Conservation (phyloP, 2,329 filamentous ascomycete genomes). For the Fusarium verticillioides region DNA sequence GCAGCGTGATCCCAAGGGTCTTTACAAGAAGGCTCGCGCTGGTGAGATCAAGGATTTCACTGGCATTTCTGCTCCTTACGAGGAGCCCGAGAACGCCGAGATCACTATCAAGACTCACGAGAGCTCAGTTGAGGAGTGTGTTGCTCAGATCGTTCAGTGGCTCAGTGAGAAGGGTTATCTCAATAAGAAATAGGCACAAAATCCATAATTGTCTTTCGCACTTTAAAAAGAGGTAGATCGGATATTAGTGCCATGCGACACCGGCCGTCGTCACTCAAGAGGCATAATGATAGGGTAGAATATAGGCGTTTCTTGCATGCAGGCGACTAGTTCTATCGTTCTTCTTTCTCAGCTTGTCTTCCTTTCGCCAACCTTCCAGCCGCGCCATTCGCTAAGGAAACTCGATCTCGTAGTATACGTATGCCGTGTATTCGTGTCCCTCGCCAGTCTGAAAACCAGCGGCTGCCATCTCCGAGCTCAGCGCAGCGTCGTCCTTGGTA, state of each 20-base stretch:
- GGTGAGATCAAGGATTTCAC: conserved; percentile 98
- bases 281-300: conserved; percentile 42
- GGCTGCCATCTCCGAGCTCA: conserved; percentile 85
- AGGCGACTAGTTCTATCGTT: conserved; percentile 29
- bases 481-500: conserved; percentile 85
- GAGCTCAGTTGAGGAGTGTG: conserved; percentile 87
- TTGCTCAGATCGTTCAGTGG: conserved; percentile 84
- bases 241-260: conserved; percentile 44
- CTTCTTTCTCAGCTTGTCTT: not conserved
- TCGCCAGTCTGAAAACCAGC: conserved; percentile 75
- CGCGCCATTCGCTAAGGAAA: conserved; percentile 59
- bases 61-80: conserved; percentile 93
- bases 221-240: conserved; percentile 39
- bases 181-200: conserved; percentile 43
- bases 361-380: not conserved
- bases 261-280: conserved; percentile 36
- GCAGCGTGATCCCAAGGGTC: conserved; percentile 93
- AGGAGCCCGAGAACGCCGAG: conserved; percentile 86
- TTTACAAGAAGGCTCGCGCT: conserved; percentile 96
- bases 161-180: conserved; percentile 72
- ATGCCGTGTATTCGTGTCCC: conserved; percentile 89
- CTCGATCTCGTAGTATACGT: conserved; percentile 97
- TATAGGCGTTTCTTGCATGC: conserved; percentile 46
- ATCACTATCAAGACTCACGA: conserved; percentile 87
- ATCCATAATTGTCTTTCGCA: conserved; percentile 14